Evolutionary conservation across 1,139 yeast species (phyloP), one percentile per base, ranked within the genome.

Genomic region (Groenewaldozyma auringiensis): DNA sequence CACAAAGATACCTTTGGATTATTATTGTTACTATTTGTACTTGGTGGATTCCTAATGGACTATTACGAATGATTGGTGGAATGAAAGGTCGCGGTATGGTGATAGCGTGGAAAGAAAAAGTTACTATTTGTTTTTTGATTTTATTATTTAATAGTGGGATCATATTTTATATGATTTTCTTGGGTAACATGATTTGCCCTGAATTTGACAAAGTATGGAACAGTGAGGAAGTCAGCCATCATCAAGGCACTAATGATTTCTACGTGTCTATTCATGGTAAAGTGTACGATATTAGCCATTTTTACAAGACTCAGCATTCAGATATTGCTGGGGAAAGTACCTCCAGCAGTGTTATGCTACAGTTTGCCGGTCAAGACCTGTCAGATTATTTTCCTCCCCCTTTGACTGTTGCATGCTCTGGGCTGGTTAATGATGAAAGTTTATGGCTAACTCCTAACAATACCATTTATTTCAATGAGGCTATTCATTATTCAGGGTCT

Each of bases 171-270:
- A 66, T 66, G 68, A 61, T 66, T 31, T 54, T 62, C 38, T 50
- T 66, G 16, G 65, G 66, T 17, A 53, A 51, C 22, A 46, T 65
- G 21, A 52, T 64, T 16, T 65, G 69, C 42, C 69, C 69, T 3
- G 59, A 66, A 14, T 63, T 52, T 35, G 62, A 61, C 49, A 62
- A 61, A 42, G 70, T 63, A n/a, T 66, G 69, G 69, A 59, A 61
- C 43, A 60, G 55, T 34, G 49, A 54, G 34, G 61, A 66, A 44
- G 62, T 66, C 4, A 47, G 55, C 8, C 41, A 52, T 20, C 69
- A 65, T 41, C 63, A 61, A 36, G 63, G 57, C 4, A 49, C 55
- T 1, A 48, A 53, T 31, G 62, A 65, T 41, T 66, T 57, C 43
- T 66, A 50, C 43, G 70, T 64, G 9, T 59, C 65, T 1, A 56